Base-by-base conservation (phyloP, 495 filamentous ascomycete species). In the Xylaria curta region DNA sequence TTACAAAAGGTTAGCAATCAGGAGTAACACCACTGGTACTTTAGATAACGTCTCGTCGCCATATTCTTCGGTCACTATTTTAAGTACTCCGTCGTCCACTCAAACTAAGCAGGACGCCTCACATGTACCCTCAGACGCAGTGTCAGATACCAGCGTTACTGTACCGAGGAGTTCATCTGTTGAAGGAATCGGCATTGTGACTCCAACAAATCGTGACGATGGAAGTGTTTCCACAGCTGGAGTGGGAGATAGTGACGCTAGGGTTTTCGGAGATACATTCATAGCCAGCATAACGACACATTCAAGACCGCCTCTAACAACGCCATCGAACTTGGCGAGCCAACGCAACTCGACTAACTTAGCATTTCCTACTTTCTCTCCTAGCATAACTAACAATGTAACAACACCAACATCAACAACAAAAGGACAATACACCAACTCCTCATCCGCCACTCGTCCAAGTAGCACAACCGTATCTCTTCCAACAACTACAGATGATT, bases 401-500 rank as follows among this genome's bases (percentile, higher is more conserved):
- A 49, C 72, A 44, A 71, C 60, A 54, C 54, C 68, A 17, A 40
- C 21, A 4, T 38, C 72, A 53, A 74, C 51, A 54, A 61, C 68
- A 17, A 42, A 53, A 31, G 68, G 58, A 21, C 21, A 28, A 26
- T 74, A 59, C 28, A 47, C 56, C 17, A 61, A 61, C 56, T 59
- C 53, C 4, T 60, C 54, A 2, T 24, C 66, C 13, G 47, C 40
- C 26, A 15, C 54, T 21, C 24, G 19, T 2, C 36, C 42, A 49
- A 63, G 21, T 13, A 46, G 26, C 24, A 38, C 66, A 53, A 47
- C 66, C 38, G 31, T n/a, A 54, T 36, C 73, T 66, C 47, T 47
- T 60, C 36, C 58, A 38, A 72, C 71, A 19, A n/a, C 64, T 49
- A 67, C 75, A 19, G 68, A 74, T 21, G 76, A 72, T 63, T 73